Base-by-base conservation (phyloP, 2,329 filamentous ascomycete genomes). In the Hymenoscyphus infarciens region DNA sequence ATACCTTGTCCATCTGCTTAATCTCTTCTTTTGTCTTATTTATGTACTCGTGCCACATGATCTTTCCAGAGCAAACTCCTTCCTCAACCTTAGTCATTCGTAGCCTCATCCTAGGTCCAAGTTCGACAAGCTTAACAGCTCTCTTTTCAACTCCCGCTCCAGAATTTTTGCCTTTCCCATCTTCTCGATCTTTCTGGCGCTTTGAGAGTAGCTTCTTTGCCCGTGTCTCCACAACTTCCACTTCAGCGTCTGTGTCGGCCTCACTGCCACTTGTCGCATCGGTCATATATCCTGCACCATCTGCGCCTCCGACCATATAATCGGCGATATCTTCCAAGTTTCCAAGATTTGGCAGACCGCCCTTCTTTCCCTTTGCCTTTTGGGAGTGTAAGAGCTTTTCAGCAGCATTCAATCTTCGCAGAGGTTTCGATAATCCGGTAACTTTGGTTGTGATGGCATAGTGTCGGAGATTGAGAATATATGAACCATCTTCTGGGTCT, bases 11-110 rank as follows among this genome's bases (percentile, higher is more conserved):
- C 70, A 97, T 77, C 67, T 89, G 85, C 73, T 87, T 84, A 62
- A 92, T 79, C 75, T 99, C 93, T 19, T 85, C 83, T 69, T 86
- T 86, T 6, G 86, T 87, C 82, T 99, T 99, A 74, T 88, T 85
- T 60, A 98, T 87, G 74, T 92, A 96, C 74, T 97, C 92, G 76
- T 99, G 95, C 95, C 95, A 99, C 90, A 99, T 91, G 62, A 97
- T 84, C 75, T 92, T 95, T 57, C 95, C 95, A 29, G 85, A 83
- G 71, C 92, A 97, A 6, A 98, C 77, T 1, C 94, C 95, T 70
- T 99, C 95, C 74, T 99, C 95, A 4, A 99, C 93, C 79, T 99
- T 99, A 61, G 92, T 93, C 77, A 99, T 81, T 35, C 94, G 87
- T 49, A 99, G 79, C 64, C 86, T 89, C 89, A 99, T 88, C 60